Conservation (phyloP, 192 early-diverging fungal genomes). For the Linnemannia schmuckeri region DNA sequence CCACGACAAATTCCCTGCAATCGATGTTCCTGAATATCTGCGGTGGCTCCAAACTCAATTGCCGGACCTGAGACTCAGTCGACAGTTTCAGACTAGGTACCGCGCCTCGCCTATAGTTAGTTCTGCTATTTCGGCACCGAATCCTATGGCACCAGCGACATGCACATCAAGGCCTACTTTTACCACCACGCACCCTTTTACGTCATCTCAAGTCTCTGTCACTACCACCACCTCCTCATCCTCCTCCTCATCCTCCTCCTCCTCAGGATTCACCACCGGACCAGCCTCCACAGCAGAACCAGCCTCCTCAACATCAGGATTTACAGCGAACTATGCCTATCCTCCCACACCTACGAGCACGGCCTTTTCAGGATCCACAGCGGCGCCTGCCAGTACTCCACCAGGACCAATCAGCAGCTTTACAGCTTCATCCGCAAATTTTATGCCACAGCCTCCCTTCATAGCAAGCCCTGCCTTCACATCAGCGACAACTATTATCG, state of each 20-base stretch:
- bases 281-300: not conserved
- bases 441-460: not conserved
- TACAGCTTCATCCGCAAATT: no score
- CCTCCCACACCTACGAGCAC: no score
- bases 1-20: not conserved
- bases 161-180: not conserved
- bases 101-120: not conserved
- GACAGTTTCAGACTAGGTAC: not conserved
- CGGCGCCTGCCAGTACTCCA: no score
- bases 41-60: not conserved
- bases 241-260: no score
- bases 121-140: not conserved
- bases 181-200: not conserved
- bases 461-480: not conserved
- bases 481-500: not conserved
- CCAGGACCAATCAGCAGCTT: no score
- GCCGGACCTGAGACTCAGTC: not conserved
- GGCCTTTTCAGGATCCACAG: no score
- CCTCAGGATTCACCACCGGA: not conserved
- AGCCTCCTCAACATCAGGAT: not conserved
- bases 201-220: no score
- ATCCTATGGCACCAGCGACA: not conserved
- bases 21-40: not conserved
- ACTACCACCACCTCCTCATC: no score
- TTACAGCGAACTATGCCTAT: no score